Conservation (phyloP, 768 basidiomycete genomes). For the Steccherinum ochraceum region DNA sequence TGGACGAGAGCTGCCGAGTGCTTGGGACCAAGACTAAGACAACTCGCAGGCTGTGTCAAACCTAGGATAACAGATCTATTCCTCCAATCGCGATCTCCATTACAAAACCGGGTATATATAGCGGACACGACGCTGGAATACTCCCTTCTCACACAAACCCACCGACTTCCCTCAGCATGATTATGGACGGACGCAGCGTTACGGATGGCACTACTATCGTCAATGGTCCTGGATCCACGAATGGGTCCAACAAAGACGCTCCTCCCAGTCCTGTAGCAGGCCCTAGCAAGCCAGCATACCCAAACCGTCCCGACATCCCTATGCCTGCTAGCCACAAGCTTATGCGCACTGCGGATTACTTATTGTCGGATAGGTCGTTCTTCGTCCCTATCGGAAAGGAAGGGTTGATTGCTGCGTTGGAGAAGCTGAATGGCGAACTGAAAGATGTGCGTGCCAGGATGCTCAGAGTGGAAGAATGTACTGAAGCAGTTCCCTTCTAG, state of each 20-base stretch:
- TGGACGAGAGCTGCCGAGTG: too few relatives aligned
- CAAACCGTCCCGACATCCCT: too few relatives aligned
- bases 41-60: too few relatives aligned
- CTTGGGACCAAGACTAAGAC: too few relatives aligned
- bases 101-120: too few relatives aligned
- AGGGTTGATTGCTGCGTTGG: conserved; percentile 63
- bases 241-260: conserved; percentile 10
- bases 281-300: too few relatives aligned
- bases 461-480: conserved; percentile 1
- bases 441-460: conserved; percentile 38
- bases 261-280: not conserved
- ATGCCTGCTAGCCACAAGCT: conserved; percentile 15
- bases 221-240: conserved; percentile 26
- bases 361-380: conserved; percentile 56
- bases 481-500: conserved; percentile 27
- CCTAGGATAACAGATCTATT: too few relatives aligned
- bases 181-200: conserved; percentile 21
- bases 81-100: too few relatives aligned
- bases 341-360: conserved; percentile 41
- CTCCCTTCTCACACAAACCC: too few relatives aligned
- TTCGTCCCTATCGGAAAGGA: conserved; percentile 61
- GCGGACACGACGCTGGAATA: too few relatives aligned
- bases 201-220: conserved; percentile 42
- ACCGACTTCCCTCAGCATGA: not conserved
- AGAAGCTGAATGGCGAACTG: conserved; percentile 64